Percentiles rank a stretch among this genome's conserved stretches.
These are phyloP conservation scores for Pseudognaphalium luteoalbum DNA, from an alignment of 129 eudicot species.

Conservation along the genomic window DNA sequence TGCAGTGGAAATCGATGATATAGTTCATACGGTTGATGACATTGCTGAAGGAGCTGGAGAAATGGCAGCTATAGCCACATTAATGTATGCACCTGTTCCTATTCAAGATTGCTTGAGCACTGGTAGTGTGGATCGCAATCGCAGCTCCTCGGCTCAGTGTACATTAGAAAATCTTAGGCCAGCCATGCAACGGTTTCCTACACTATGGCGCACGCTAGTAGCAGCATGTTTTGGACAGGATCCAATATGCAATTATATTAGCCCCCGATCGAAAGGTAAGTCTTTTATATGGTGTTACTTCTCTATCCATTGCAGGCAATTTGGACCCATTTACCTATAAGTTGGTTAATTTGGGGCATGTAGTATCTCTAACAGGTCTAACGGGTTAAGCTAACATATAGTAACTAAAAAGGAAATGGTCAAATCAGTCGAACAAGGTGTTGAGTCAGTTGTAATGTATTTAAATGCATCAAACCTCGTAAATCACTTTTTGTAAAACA, in stretches of 20 bases:
- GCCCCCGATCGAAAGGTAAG: conserved; percentile 59
- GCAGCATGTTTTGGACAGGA: conserved; percentile 93
- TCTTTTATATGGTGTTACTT: conserved; percentile 16
- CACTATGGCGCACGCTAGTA: conserved; percentile 80
- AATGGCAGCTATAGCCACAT: conserved; percentile 92
- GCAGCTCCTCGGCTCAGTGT: conserved; percentile 81
- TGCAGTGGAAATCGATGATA: conserved; percentile 59
- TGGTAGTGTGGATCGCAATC: conserved; percentile 83
- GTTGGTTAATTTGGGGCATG: neutral
- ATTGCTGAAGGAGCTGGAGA: conserved; percentile 98
- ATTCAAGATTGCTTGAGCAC: conserved; percentile 87
- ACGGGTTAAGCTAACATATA: neutral
- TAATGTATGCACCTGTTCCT: conserved; percentile 89
- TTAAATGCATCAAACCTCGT: conserved; percentile 4
- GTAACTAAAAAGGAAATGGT: neutral
- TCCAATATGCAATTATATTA: conserved; percentile 51
- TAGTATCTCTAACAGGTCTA: neutral
- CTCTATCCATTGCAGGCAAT: conserved; percentile 1
- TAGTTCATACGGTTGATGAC: conserved; percentile 85
- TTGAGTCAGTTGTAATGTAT: neutral
- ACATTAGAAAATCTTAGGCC: conserved; percentile 95
- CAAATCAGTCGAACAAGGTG: neutral
- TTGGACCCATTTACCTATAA: conserved; percentile 1
- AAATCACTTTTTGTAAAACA: neutral
- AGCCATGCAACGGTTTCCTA: conserved; percentile 86